Base-by-base conservation (phyloP, 1,284 basidiomycete genomes). In the Wallemia ichthyophaga region DNA sequence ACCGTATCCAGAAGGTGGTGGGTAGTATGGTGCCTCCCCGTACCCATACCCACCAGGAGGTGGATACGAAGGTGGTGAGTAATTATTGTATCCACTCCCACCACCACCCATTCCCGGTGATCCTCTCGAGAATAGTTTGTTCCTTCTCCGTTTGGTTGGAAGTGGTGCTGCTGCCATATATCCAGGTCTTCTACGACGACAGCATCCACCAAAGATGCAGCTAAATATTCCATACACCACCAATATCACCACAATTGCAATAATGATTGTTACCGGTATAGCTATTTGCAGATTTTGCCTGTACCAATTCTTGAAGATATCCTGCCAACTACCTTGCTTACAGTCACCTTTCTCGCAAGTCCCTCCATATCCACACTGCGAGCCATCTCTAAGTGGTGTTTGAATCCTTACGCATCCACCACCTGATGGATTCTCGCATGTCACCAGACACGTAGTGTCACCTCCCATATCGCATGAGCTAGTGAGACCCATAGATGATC, bases 331-430 rank as follows among this genome's bases (percentile, higher is more conserved):
- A 24, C 80, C 83, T 19, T 77, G 63, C 64, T 80, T 69, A 68
- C 85, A 91, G 27, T 70, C 75, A 25, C 81, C 80, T 61, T 73
- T 72, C 53, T 72, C 65, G 66, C 86, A 88, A 62, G 74, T 75
- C 24, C 84, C 84, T 32, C 79, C 82, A 65, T 78, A 83, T 11
- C 85, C 85, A 67, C 87, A 92, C 13, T 83, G 78, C 24, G 85
- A 88, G 13, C 87, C 87, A 66, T 89, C 83, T 57, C 86, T 74
- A 59, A 91, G 78, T 33, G 76, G 71, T 1, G 83, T 78, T 62
- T 82, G 80, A 33, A 91, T 73, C 54, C 82, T 71, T n/a, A 86
- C 71, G 69, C 87, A 92, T 64, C 75, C 55, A 24, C 23, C 15
- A 19, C 71, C 69, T 25, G 64, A 73, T 1, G 85, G 85, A 67